These are phyloP conservation scores for Diaporthe eres DNA, from an alignment of 2,329 filamentous ascomycete genomes.

Conservation along the genomic window DNA sequence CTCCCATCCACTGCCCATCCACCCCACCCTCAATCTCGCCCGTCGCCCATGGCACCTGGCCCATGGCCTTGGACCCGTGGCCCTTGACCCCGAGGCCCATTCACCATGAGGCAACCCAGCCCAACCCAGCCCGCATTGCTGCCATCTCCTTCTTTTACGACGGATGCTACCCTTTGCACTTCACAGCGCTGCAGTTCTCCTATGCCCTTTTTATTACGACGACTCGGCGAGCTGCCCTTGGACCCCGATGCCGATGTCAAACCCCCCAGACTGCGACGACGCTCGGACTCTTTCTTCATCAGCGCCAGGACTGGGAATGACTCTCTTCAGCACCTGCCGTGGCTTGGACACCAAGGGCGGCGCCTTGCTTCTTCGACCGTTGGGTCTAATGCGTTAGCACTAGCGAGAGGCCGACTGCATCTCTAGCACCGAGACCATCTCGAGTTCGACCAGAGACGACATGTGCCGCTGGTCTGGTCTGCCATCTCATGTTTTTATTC, in stretches of 20 bases:
- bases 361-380: constrained; percentile 23
- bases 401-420: not conserved
- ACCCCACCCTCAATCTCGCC: constrained; percentile 3
- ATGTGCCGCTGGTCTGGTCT: constrained; percentile 6
- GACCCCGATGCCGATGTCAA: not conserved
- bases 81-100: not conserved
- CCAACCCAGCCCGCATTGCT: constrained; percentile 21
- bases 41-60: not conserved
- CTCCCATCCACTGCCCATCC: not conserved
- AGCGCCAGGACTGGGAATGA: constrained; percentile 22
- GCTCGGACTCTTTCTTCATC: constrained; percentile 28
- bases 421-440: constrained; percentile 2
- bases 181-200: not conserved
- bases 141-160: constrained; percentile 18
- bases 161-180: constrained; percentile 13
- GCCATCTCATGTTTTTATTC: constrained; percentile 28
- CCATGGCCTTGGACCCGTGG: not conserved
- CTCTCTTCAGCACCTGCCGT: constrained; percentile 22
- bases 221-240: not conserved
- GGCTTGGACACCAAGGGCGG: constrained; percentile 16
- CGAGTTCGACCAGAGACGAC: not conserved
- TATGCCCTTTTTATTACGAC: not conserved
- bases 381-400: not conserved
- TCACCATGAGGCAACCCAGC: constrained; percentile 12
- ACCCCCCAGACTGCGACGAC: not conserved